Evolutionary conservation across 192 early-diverging fungal genomes (phyloP), one percentile per base, ranked within the genome.

Genomic region (Entomortierella beljakovae): DNA sequence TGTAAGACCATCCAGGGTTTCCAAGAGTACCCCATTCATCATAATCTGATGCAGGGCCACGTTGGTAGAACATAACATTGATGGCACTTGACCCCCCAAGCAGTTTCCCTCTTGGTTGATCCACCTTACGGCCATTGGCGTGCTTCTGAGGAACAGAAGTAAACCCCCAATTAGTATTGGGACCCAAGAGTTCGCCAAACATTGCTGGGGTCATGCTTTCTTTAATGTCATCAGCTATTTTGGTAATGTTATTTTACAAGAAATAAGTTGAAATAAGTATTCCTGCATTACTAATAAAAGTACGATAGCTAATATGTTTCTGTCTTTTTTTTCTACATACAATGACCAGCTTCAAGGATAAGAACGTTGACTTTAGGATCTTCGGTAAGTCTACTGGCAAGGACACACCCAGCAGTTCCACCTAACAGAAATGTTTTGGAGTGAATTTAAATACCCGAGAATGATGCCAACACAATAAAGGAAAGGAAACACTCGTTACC

Each of bases 31-130:
- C 66, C 80, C 80, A 81, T 28, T 70, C 60, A 20, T 81, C 67
- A 33, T 64, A 81, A 25, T 81, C 80, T n/a, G 57, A 67, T 3
- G 80, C 65, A 13, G 71, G 60, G 13, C 80, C 80, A 26, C 80
- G 80, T 42, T 72, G 70, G 50, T 81, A 81, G 50, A 81, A 65
- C 80, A 81, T 81, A n/a, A 67, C 70, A 20, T 81, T 81, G 43
- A 81, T 74, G 3, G 73, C 54, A 34, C 73, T 77, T 33, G 33
- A 55, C 13, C 70, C 55, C 50, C 49, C 73, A 15, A 77, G 60
- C 13, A 77, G 22, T 28, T 77, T 77, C 11, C 73, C 73, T 4
- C 73, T 57, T 7, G 73, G 73, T 34, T 68, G 64, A 3, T 49
- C 28, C 73, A 77, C 63, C 9, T 63, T 40, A 18, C 73, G 59